Evolutionary conservation across 306 rosid genomes (phyloP), one percentile per base, ranked within the genome.

Genomic region (Vigna trinervia): DNA sequence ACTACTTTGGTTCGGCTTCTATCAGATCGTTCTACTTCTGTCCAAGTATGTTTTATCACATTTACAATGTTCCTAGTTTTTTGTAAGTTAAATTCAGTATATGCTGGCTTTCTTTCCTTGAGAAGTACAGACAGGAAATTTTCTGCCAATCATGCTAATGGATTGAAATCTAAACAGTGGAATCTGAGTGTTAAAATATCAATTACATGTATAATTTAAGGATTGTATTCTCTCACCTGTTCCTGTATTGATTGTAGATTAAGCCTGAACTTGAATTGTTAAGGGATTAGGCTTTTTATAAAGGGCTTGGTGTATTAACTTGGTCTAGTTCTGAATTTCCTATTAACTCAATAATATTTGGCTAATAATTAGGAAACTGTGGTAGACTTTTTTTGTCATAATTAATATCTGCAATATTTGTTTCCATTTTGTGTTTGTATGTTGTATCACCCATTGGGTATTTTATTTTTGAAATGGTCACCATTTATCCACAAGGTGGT

Each of bases 1-100:
- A 26, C 81, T 84, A 95, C 95, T 60, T 87, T 95, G 87, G 86
- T 95, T 85, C 89, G 4, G 79, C 97, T 95, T 86, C 86, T 92
- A 56, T 87, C 88, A 39, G 96, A 92, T 81, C 88, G 78, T 70
- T 90, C 86, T 71, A 80, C 86, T 48, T 82, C 88, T 75, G 97
- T 95, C 57, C 98, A 90, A 93, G 98, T 92, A 88, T 13, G 64
- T 43, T 51, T 79, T 28, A 46, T 47, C 79, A 59, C 61, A 59
- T 39, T 34, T 48, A 57, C 64, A 73, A 71, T 69, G 36, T 22
- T 80, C 43, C 19, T 74, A 79, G 46, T 54, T 53, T 68, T 66
- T 54, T 58, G 6, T 39, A 38, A 57, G 73, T 75, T 73, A 34
- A 53, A 52, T 41, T 39, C n/a, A 67, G 51, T 30, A 38, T 30